Evolutionary conservation across 805 yeast species (phyloP).

Genomic region (Yarrowia bubula): DNA sequence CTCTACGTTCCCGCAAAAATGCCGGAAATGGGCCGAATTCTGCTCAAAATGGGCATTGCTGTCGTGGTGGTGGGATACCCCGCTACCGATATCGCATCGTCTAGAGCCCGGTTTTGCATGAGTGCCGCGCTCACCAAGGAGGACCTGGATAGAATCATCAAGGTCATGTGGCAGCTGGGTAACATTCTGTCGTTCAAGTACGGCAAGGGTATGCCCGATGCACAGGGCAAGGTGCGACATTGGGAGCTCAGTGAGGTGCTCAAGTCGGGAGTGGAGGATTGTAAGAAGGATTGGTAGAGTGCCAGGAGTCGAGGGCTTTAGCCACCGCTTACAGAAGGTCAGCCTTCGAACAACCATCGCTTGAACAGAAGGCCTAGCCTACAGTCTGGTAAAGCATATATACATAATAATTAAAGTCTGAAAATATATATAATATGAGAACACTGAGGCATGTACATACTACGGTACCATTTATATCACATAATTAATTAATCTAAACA

Average conservation of each 20-base stretch:
- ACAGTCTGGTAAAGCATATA: no score
- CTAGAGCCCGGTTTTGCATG: slow-evolving; percentile 90
- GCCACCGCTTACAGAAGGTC: neutral
- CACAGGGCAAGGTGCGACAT: slow-evolving; percentile 56
- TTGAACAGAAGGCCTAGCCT: no score
- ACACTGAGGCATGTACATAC: no score
- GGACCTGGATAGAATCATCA: slow-evolving; percentile 79
- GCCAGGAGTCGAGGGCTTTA: neutral
- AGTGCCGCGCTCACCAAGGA: slow-evolving; percentile 89
- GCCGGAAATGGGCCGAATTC: slow-evolving; percentile 85
- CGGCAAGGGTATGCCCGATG: slow-evolving; percentile 24
- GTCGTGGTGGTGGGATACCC: slow-evolving; percentile 98
- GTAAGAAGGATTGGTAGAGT: slow-evolving; percentile 24
- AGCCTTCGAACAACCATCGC: no score
- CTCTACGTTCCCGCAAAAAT: slow-evolving; percentile 88
- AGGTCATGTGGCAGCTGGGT: slow-evolving; percentile 73
- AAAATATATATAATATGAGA: no score
- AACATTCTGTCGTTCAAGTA: slow-evolving; percentile 66
- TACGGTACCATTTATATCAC: no score
- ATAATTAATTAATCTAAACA: no score
- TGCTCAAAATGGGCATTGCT: slow-evolving; percentile 78
- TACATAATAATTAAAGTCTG: no score
- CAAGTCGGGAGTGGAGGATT: slow-evolving; percentile 25
- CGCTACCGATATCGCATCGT: slow-evolving; percentile 87
- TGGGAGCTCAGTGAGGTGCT: slow-evolving; percentile 36